Conservation (phyloP, 805 yeast species). For the Priceomyces medius region DNA sequence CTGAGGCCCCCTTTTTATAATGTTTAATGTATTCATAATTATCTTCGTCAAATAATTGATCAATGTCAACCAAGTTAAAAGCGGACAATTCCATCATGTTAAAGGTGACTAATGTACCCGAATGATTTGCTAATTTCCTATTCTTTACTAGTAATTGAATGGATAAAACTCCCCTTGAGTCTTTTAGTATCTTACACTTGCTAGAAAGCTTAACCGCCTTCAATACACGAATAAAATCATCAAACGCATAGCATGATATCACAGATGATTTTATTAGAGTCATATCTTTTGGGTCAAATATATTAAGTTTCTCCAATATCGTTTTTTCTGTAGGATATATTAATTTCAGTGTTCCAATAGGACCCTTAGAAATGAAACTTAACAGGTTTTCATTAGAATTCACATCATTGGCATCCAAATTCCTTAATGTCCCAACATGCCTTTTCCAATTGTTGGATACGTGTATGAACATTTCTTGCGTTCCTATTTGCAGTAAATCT, state of each 20-base stretch:
- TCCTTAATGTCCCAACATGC: background rate
- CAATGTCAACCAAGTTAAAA: conserved; percentile 14
- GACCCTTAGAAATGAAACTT: conserved; percentile 64
- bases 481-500: conserved; percentile 36
- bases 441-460: conserved; percentile 20
- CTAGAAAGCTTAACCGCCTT: conserved; percentile 37
- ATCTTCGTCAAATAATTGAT: conserved; percentile 26
- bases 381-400: conserved; percentile 33
- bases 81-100: conserved; percentile 36
- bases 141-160: conserved; percentile 40
- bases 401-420: background rate
- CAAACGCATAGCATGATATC: conserved; percentile 32
- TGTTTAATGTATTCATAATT: conserved; percentile 23
- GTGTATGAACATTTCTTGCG: conserved; percentile 32
- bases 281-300: conserved; percentile 25
- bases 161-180: conserved; percentile 33
- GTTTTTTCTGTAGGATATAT: conserved; percentile 62
- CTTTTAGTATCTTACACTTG: conserved; percentile 41
- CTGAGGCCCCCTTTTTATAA: conserved; percentile 8
- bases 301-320: conserved; percentile 59
- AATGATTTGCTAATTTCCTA: conserved; percentile 22
- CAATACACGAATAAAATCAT: conserved; percentile 31
- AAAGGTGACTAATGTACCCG: conserved; percentile 40
- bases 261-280: conserved; percentile 20
- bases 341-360: conserved; percentile 69